Percentiles rank a stretch among this genome's conserved stretches.
These are phyloP conservation scores for Pelargonium citronellum DNA, from an alignment of 441 rosid genomes.

Conservation along the genomic window DNA sequence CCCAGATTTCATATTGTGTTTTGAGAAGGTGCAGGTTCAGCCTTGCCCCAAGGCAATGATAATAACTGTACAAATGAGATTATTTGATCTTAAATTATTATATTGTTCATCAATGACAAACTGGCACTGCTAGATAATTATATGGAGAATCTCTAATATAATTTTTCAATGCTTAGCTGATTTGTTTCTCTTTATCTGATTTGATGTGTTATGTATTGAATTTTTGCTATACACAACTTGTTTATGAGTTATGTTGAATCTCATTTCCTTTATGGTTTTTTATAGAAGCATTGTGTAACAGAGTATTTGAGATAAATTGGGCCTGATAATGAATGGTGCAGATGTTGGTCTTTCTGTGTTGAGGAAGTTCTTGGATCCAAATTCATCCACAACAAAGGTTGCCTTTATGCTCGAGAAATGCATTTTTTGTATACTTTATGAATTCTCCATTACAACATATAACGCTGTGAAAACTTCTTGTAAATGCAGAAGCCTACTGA, in stretches of 20 bases:
- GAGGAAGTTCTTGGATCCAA: slow-evolving; percentile 69
- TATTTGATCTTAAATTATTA: background rate
- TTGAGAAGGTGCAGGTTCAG: background rate
- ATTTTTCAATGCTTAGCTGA: background rate
- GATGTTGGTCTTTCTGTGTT: slow-evolving; percentile 92
- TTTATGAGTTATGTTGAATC: background rate
- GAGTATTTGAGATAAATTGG: slow-evolving; percentile 10
- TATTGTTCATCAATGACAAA: background rate
- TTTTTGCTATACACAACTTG: background rate
- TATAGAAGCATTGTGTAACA: background rate
- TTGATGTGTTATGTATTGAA: background rate
- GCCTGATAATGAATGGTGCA: slow-evolving; percentile 33
- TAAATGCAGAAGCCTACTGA: slow-evolving; percentile 67
- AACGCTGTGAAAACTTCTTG: slow-evolving; percentile 40
- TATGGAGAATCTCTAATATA: background rate
- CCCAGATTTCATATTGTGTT: slow-evolving; percentile 2
- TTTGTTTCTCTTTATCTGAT: background rate
- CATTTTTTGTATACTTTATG: slow-evolving; percentile 16
- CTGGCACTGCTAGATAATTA: background rate
- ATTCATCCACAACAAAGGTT: slow-evolving; percentile 51
- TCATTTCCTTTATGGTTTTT: background rate
- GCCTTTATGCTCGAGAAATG: slow-evolving; percentile 22
- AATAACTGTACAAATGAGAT: background rate
- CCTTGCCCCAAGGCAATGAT: background rate
- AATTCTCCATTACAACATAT: slow-evolving; percentile 24